Evolutionary conservation across 2,329 filamentous ascomycete genomes (phyloP).

Genomic region (Alternaria sp.): DNA sequence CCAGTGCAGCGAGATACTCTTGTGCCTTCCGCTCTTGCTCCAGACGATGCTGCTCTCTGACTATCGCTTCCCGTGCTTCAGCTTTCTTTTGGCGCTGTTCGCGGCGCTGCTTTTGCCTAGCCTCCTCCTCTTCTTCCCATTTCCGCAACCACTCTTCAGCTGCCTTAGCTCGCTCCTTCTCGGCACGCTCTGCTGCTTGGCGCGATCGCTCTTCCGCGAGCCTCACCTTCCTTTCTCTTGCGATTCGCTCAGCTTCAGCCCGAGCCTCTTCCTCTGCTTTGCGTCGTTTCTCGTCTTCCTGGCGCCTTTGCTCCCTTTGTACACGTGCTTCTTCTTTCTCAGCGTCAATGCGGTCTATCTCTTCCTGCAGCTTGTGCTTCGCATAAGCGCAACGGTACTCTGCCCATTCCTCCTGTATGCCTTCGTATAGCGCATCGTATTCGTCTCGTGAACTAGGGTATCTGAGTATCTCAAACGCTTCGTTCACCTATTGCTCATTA

Average conservation of each 20-base stretch:
- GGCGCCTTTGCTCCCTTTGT: no score
- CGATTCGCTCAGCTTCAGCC: no score
- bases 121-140: no score
- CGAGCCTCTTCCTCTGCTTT: no score
- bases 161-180: neutral
- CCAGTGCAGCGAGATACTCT: neutral
- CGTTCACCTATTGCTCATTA: neutral
- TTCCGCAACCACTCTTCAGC: neutral
- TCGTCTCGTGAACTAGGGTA: no score
- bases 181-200: neutral
- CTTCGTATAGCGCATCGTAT: neutral
- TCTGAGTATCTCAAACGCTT: neutral
- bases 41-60: neutral
- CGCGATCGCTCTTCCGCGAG: neutral
- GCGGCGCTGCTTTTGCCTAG: no score
- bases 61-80: neutral
- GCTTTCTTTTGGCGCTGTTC: no score
- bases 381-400: neutral
- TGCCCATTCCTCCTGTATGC: neutral
- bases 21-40: neutral
- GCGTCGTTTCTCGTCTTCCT: no score
- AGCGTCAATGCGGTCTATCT: neutral
- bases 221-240: neutral
- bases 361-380: no score
- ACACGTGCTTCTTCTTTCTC: no score